phyloP scores from a whole-genome alignment of 2,329 filamentous ascomycete genomes.

The Diaporthe australafricana region DNA sequence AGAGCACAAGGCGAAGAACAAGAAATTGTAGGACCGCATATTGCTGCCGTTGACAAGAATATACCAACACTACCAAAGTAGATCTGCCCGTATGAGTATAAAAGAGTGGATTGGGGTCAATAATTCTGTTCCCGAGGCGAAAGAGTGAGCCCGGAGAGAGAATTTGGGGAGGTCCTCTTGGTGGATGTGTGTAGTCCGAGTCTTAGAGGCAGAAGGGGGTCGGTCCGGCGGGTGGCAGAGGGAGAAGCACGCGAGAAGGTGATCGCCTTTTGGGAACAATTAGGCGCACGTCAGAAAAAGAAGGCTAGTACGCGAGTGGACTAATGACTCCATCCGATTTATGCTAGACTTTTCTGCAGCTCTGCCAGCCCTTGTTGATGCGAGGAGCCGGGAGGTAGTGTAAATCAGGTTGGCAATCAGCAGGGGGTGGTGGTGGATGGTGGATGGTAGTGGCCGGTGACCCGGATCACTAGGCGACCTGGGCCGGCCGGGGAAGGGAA shows the following conservation, averaged over 20 bases:
- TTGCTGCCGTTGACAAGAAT: neutral
- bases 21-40: slow-evolving; percentile 39
- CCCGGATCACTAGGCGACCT: neutral
- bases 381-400: slow-evolving; percentile 7
- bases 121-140: neutral
- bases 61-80: neutral
- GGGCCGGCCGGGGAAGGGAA: neutral
- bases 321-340: neutral
- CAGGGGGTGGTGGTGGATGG: too few relatives aligned
- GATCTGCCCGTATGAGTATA: neutral
- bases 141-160: slow-evolving; percentile 18
- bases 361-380: neutral
- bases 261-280: neutral
- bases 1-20: slow-evolving; percentile 46
- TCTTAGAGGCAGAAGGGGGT: neutral
- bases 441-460: slow-evolving; percentile 2
- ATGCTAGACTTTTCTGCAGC: slow-evolving; percentile 9
- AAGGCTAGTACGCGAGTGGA: neutral
- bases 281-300: slow-evolving; percentile 1
- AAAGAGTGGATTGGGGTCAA: slow-evolving; percentile 4
- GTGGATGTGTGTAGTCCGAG: neutral
- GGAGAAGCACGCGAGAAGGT: neutral
- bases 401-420: slow-evolving; percentile 1
- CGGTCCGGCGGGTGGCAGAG: neutral
- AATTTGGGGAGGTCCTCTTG: neutral